These are phyloP conservation scores for Botryotinia narcissicola DNA, from an alignment of 2,329 filamentous ascomycete species.

Conservation along the genomic window DNA sequence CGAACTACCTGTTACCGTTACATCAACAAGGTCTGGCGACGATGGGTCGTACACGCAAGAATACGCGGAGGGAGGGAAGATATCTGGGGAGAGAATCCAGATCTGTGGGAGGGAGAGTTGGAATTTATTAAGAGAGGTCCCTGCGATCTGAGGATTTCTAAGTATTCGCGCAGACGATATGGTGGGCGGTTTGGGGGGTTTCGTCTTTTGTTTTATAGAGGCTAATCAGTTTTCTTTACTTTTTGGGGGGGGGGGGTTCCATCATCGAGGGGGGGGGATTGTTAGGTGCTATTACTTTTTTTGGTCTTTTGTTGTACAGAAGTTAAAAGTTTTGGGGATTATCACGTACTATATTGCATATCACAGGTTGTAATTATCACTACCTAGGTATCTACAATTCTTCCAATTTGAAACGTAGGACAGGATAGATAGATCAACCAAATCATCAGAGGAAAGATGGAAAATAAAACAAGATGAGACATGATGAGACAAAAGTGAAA, in stretches of 20 bases:
- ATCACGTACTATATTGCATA: neutral
- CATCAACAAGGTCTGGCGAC: no score
- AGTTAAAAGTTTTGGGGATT: neutral
- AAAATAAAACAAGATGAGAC: neutral
- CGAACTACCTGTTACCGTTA: no score
- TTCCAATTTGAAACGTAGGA: no score
- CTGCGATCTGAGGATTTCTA: fast-evolving
- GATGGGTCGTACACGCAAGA: neutral
- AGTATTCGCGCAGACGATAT: neutral
- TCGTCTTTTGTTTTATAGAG: neutral
- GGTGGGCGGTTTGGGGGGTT: neutral
- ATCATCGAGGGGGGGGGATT: no score
- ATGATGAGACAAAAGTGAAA: neutral
- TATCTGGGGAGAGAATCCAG: neutral
- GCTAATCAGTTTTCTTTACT: no score
- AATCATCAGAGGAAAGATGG: neutral
- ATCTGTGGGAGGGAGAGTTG: no score
- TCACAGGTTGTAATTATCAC: neutral
- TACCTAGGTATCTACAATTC: neutral
- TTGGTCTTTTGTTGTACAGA: neutral
- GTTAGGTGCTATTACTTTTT: no score
- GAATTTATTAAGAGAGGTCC: fast-evolving
- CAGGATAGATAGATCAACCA: neutral
- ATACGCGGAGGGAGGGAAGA: no score
- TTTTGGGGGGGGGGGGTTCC: neutral